These are phyloP conservation scores for Seminavis robusta DNA, from an alignment of 108 stramenopile genomes.

Conservation along the genomic window DNA sequence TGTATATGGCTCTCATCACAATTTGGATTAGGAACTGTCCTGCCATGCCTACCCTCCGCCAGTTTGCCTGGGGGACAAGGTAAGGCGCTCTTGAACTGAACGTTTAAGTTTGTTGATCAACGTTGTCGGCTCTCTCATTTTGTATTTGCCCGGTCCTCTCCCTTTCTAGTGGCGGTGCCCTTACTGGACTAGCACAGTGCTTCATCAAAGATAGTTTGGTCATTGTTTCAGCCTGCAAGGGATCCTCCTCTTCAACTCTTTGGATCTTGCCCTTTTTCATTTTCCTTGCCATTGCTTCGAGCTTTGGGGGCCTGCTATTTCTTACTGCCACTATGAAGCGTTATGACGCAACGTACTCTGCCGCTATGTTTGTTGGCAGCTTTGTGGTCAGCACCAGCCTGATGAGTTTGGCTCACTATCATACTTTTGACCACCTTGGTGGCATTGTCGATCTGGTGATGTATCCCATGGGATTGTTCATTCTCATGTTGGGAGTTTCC, in stretches of 20 bases:
- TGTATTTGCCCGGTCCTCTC: too few relatives aligned
- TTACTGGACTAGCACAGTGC: slow-evolving; percentile 75
- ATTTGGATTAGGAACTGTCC: slow-evolving; percentile 32
- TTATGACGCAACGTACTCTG: slow-evolving; percentile 78
- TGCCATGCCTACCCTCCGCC: slow-evolving; percentile 13
- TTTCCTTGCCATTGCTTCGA: slow-evolving; percentile 43
- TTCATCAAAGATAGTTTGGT: slow-evolving; percentile 79
- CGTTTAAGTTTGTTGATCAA: too few relatives aligned
- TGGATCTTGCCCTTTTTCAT: slow-evolving; percentile 25
- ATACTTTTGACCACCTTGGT: slow-evolving; percentile 58
- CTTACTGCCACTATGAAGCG: slow-evolving; percentile 78
- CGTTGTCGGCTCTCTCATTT: too few relatives aligned
- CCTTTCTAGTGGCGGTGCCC: slow-evolving; percentile 42
- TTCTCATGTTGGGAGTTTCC: slow-evolving; percentile 58
- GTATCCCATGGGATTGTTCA: slow-evolving; percentile 61
- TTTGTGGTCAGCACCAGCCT: slow-evolving; percentile 69
- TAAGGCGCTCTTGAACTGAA: too few relatives aligned
- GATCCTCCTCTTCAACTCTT: slow-evolving; percentile 10
- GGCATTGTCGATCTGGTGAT: slow-evolving; percentile 36
- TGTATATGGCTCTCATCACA: slow-evolving; percentile 38
- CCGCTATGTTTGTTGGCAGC: slow-evolving; percentile 78
- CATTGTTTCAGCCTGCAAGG: slow-evolving; percentile 34
- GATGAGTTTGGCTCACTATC: slow-evolving; percentile 71
- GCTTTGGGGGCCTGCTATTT: slow-evolving; percentile 61
- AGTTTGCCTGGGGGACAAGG: slow-evolving; percentile 64